A percentile compares a stretch with the other conserved stretches of the same genome.
Evolutionary conservation across 495 filamentous ascomycete genomes (phyloP).

Genomic region (Tuber indicum): DNA sequence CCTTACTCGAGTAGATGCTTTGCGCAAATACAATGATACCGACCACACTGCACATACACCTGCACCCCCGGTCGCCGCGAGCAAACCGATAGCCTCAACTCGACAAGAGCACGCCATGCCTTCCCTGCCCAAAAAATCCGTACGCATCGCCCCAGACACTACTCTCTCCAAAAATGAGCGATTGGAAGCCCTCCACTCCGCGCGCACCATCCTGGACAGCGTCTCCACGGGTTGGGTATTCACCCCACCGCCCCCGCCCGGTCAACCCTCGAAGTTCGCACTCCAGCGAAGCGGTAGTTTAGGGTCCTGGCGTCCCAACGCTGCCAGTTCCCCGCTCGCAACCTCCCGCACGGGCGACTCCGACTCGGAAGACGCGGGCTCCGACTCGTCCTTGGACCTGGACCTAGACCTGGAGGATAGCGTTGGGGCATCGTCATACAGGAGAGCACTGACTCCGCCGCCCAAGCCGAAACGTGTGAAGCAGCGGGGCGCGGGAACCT

Average conservation of each 20-base stretch:
- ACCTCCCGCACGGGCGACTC: constrained; percentile 5
- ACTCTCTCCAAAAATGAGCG: constrained; percentile 26
- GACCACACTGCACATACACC: not conserved
- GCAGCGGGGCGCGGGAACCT: not conserved
- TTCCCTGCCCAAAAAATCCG: not conserved
- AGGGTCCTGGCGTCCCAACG: constrained; percentile 24
- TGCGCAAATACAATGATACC: too few relatives aligned
- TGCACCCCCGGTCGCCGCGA: not conserved
- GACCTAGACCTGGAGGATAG: constrained; percentile 25
- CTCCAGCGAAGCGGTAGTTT: constrained; percentile 19
- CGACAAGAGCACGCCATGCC: not conserved
- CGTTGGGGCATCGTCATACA: constrained; percentile 20
- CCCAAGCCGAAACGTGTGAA: constrained; percentile 8
- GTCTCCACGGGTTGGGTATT: constrained; percentile 22
- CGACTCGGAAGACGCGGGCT: constrained; percentile 18
- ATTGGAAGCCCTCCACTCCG: constrained; percentile 13
- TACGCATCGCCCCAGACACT: not conserved
- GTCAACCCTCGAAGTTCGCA: constrained; percentile 18
- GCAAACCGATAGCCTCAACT: not conserved
- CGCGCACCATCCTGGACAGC: constrained; percentile 11
- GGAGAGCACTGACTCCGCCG: constrained; percentile 29
- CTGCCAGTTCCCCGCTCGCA: not conserved
- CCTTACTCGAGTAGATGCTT: too few relatives aligned
- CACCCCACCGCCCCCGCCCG: constrained; percentile 8
- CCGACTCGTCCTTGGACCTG: constrained; percentile 17